Conservation (phyloP, 352 stramenopile species). For the Lagenidium giganteum region DNA sequence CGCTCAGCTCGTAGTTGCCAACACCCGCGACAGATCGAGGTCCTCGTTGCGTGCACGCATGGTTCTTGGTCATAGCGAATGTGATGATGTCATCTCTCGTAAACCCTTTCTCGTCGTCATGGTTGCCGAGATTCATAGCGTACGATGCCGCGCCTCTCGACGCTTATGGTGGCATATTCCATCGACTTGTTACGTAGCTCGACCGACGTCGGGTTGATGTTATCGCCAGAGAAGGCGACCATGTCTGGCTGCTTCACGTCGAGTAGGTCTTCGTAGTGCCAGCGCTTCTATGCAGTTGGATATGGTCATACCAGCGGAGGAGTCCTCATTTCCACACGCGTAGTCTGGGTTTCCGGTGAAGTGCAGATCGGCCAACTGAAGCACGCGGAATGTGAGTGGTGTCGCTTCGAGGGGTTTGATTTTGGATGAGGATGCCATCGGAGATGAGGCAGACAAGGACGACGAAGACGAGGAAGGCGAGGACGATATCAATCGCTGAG, state of each 20-base stretch:
- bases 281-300: conserved; percentile 34
- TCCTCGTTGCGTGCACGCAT: conserved; percentile 38
- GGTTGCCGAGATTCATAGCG: conserved; percentile 55
- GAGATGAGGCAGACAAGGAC: no score
- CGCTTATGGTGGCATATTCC: conserved; percentile 24
- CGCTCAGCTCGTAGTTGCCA: conserved; percentile 52
- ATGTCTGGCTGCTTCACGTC: conserved; percentile 44
- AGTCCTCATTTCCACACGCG: conserved; percentile 19
- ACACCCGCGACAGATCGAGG: conserved; percentile 28
- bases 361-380: conserved; percentile 58
- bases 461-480: no score
- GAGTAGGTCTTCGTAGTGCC: conserved; percentile 32
- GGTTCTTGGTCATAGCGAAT: conserved; percentile 25
- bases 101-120: conserved; percentile 46
- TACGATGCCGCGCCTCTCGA: conserved; percentile 43
- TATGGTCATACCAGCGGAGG: conserved; percentile 17
- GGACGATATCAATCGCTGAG: no score
- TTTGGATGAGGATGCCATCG: no score
- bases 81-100: conserved; percentile 34
- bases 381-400: conserved; percentile 43
- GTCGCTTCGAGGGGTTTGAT: no score
- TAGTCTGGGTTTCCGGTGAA: conserved; percentile 40
- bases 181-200: conserved; percentile 28
- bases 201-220: conserved; percentile 23
- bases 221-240: conserved; percentile 52